Percentiles rank a stretch among this genome's conserved stretches.
phyloP scores from a whole-genome alignment of 768 basidiomycete species.

The Leucocoprinus sp. region DNA sequence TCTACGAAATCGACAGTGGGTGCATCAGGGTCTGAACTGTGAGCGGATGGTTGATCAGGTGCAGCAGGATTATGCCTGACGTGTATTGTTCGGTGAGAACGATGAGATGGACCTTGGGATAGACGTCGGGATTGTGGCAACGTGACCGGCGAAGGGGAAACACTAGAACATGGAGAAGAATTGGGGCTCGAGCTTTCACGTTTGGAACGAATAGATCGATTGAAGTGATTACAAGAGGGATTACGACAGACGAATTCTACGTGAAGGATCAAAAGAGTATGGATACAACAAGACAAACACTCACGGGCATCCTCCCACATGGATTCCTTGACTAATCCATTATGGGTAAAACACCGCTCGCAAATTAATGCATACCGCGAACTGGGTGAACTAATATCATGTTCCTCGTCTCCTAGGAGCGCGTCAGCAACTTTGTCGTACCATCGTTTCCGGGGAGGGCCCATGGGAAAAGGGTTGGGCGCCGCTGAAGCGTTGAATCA shows the following conservation, averaged over 20 bases:
- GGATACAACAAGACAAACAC: constrained; percentile 22
- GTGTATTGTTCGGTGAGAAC: too few relatives aligned
- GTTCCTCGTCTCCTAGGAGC: constrained; percentile 73
- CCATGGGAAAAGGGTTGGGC: constrained; percentile 26
- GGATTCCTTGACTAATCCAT: constrained; percentile 78
- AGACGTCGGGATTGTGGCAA: neutral
- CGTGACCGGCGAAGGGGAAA: neutral
- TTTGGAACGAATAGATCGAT: constrained; percentile 39
- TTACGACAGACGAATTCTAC: constrained; percentile 8
- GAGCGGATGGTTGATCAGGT: neutral
- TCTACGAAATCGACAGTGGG: constrained; percentile 10
- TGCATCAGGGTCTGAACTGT: constrained; percentile 4
- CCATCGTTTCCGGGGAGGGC: constrained; percentile 64
- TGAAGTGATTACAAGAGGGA: constrained; percentile 77
- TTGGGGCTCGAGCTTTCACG: constrained; percentile 16
- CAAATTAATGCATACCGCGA: constrained; percentile 81
- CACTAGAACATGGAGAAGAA: constrained; percentile 12
- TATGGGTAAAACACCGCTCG: constrained; percentile 79
- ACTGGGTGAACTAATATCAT: constrained; percentile 30
- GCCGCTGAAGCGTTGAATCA: constrained; percentile 15
- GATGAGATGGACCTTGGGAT: neutral
- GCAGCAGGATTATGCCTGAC: neutral
- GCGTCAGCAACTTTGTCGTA: constrained; percentile 86
- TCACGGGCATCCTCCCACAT: constrained; percentile 77
- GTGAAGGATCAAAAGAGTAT: neutral